Conservation (phyloP, 202 grass and related monocot species). For the Schoenoplectus tabernaemontani region DNA sequence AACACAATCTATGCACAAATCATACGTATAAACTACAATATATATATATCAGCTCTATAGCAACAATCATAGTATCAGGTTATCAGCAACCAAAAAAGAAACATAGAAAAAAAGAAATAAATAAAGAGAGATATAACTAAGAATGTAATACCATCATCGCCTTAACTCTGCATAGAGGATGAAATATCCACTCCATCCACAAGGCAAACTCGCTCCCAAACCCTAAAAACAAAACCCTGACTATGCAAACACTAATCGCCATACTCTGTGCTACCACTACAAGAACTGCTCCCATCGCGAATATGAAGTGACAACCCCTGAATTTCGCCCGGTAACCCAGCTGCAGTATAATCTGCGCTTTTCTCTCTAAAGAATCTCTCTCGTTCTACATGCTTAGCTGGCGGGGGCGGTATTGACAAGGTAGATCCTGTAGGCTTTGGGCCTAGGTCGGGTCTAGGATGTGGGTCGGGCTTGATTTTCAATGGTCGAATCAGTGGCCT, state of each 20-base stretch:
- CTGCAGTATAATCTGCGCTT: constrained; percentile 24
- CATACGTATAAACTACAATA: neutral
- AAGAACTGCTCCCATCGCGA: constrained; percentile 57
- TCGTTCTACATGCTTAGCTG: constrained; percentile 57
- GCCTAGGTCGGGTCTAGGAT: constrained; percentile 26
- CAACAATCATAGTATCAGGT: neutral
- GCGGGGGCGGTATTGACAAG: constrained; percentile 54
- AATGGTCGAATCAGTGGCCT: constrained; percentile 62
- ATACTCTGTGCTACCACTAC: constrained; percentile 76
- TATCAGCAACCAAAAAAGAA: neutral
- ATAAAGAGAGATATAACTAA: constrained; percentile 13
- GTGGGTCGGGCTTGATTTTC: constrained; percentile 25
- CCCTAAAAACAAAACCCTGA: constrained; percentile 30
- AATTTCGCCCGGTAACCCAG: constrained; percentile 44
- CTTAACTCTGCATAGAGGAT: constrained; percentile 29
- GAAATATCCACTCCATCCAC: constrained; percentile 8
- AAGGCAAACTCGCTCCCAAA: constrained; percentile 25
- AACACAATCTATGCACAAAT: neutral
- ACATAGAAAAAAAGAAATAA: too few relatives aligned
- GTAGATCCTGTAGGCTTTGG: constrained; percentile 12
- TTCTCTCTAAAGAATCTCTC: constrained; percentile 83
- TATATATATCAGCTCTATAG: constrained; percentile 14
- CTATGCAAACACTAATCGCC: constrained; percentile 60
- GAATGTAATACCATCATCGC: neutral
- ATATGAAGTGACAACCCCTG: constrained; percentile 50